Conservation (phyloP, 306 rosid species). For the Quercus suber region DNA sequence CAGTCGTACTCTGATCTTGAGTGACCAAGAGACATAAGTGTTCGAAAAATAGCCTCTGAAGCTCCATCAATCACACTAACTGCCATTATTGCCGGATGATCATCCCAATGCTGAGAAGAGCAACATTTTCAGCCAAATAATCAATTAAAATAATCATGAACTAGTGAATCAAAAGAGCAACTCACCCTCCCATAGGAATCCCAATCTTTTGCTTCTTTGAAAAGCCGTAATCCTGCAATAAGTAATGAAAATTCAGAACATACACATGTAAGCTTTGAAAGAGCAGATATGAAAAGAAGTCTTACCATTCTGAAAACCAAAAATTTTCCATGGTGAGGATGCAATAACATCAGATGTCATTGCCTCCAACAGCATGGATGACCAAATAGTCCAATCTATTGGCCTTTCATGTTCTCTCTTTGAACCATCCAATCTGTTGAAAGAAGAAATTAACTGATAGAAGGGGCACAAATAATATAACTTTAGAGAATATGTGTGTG, state of each 20-base stretch:
- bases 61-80: constrained; percentile 80
- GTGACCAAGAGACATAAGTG: constrained; percentile 81
- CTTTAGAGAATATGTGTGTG: not conserved
- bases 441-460: constrained; percentile 10
- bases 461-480: not conserved
- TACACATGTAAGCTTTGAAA: constrained; percentile 16
- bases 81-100: constrained; percentile 89
- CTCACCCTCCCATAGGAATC: constrained; percentile 65
- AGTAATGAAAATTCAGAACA: constrained; percentile 11
- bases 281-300: constrained; percentile 17
- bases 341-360: constrained; percentile 78
- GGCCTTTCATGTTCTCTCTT: constrained; percentile 48
- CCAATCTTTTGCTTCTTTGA: constrained; percentile 73
- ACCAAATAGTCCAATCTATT: constrained; percentile 39
- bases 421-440: constrained; percentile 56
- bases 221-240: constrained; percentile 74
- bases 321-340: constrained; percentile 91
- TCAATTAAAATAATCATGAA: constrained; percentile 16
- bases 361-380: constrained; percentile 50
- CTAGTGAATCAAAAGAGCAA: constrained; percentile 17
- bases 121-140: constrained; percentile 8
- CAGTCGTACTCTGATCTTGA: constrained; percentile 82
- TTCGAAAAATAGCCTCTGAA: constrained; percentile 77
- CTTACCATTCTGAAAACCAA: constrained; percentile 91
- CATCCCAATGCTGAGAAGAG: constrained; percentile 70